Percentiles rank a stretch among this genome's conserved stretches.
These are phyloP conservation scores for Dactylis glomerata DNA, from an alignment of 176 grass and related monocot species.

Conservation along the genomic window DNA sequence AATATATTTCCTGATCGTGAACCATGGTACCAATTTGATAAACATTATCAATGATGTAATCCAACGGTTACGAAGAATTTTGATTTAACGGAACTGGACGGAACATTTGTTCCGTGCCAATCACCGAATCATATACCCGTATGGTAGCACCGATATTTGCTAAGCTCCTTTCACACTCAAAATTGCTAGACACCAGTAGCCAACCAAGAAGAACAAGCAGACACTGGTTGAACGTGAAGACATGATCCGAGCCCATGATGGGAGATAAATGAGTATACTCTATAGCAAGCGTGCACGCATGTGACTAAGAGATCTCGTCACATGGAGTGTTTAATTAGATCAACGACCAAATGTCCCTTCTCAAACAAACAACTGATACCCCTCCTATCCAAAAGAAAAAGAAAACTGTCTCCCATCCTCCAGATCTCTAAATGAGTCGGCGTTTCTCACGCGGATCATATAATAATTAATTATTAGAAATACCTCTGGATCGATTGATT, in stretches of 20 bases:
- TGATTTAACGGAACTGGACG: too few species aligned
- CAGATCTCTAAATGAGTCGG: constrained; percentile 37
- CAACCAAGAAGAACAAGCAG: not conserved
- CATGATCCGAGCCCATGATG: not conserved
- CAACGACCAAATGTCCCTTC: constrained; percentile 35
- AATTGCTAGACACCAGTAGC: too few species aligned
- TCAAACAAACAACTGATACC: constrained; percentile 46
- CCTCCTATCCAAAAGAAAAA: not conserved
- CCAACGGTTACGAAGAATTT: too few species aligned
- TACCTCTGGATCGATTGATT: not conserved
- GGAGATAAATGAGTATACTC: not conserved
- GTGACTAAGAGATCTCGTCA: not conserved
- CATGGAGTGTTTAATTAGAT: not conserved
- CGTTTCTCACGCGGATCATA: constrained; percentile 14
- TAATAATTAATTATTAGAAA: not conserved
- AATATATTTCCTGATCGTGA: too few species aligned
- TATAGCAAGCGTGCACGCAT: not conserved
- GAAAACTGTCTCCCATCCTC: not conserved
- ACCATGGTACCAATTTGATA: too few species aligned
- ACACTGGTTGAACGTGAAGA: not conserved
- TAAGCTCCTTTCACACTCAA: too few species aligned
- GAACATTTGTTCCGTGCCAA: too few species aligned
- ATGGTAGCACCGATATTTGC: too few species aligned
- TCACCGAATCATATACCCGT: too few species aligned
- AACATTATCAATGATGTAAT: too few species aligned